These are phyloP conservation scores for Stromatinia cepivora DNA, from an alignment of 2,329 filamentous ascomycete genomes.

Conservation along the genomic window DNA sequence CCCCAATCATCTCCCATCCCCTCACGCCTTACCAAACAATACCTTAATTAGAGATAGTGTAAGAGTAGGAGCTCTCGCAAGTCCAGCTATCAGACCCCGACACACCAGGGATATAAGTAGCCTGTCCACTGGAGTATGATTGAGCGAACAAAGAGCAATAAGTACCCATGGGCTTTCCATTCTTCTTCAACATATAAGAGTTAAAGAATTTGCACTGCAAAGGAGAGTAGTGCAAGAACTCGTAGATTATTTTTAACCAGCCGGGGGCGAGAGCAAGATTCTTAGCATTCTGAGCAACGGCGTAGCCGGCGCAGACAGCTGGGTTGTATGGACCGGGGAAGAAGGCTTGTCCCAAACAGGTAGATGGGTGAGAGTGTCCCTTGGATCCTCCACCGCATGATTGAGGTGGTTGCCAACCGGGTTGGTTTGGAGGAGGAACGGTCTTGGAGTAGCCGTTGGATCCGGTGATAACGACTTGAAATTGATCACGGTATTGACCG, in stretches of 20 bases:
- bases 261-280: constrained; percentile 18
- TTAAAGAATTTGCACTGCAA: constrained; percentile 42
- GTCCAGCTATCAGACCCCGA: background rate
- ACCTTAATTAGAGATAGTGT: background rate
- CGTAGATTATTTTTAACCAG: constrained; percentile 13
- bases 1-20: background rate
- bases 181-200: constrained; percentile 44
- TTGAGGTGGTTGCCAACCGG: constrained; percentile 28
- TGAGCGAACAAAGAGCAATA: constrained; percentile 44
- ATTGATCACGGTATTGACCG: constrained; percentile 39
- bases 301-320: constrained; percentile 27
- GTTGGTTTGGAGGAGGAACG: constrained; percentile 18
- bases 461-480: constrained; percentile 46
- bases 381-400: constrained; percentile 25
- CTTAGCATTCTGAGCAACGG: constrained; percentile 27
- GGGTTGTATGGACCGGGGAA: constrained; percentile 33
- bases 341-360: constrained; percentile 30
- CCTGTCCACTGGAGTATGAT: background rate
- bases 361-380: constrained; percentile 30
- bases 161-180: constrained; percentile 42
- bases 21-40: background rate
- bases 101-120: constrained; percentile 3
- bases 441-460: constrained; percentile 44
- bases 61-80: constrained; percentile 16
- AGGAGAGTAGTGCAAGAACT: constrained; percentile 23